Evolutionary conservation across 2,329 filamentous ascomycete genomes (phyloP).

Genomic region (Trichoderma atroviride): DNA sequence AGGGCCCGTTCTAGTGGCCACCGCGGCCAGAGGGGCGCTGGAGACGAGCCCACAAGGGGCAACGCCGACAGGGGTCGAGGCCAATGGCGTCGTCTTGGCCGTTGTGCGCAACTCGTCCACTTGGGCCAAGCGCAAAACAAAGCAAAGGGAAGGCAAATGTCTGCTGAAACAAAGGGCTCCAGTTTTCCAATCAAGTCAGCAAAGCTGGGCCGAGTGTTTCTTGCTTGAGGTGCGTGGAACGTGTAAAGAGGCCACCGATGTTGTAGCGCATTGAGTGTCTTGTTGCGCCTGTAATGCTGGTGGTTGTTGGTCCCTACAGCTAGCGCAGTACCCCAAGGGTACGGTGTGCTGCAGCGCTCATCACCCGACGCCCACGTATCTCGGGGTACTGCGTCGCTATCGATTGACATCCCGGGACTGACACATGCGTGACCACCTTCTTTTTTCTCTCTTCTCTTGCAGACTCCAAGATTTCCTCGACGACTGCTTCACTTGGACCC

Average conservation of each 20-base stretch:
- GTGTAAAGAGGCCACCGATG: background rate
- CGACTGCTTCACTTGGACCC: background rate
- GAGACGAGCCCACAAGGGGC: slow-evolving; percentile 12
- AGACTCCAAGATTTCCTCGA: background rate
- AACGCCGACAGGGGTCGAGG: slow-evolving; percentile 1
- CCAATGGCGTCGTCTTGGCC: background rate
- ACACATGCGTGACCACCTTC: background rate
- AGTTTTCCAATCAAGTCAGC: background rate
- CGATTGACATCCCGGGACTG: background rate
- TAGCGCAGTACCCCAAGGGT: background rate
- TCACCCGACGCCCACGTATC: background rate
- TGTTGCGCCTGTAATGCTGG: background rate
- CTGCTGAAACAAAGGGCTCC: slow-evolving; percentile 20
- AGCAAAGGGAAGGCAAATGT: background rate
- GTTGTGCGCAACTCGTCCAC: background rate
- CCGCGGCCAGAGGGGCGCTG: background rate
- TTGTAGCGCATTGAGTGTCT: background rate
- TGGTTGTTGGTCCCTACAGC: background rate
- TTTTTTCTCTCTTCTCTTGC: background rate
- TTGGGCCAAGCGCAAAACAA: slow-evolving; percentile 16
- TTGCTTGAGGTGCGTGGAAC: background rate
- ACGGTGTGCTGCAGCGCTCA: background rate
- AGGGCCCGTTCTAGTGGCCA: slow-evolving; percentile 8
- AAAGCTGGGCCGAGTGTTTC: background rate
- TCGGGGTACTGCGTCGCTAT: background rate